These are phyloP conservation scores for Pelargonium cotyledonis DNA, from an alignment of 441 rosid species.

Conservation along the genomic window DNA sequence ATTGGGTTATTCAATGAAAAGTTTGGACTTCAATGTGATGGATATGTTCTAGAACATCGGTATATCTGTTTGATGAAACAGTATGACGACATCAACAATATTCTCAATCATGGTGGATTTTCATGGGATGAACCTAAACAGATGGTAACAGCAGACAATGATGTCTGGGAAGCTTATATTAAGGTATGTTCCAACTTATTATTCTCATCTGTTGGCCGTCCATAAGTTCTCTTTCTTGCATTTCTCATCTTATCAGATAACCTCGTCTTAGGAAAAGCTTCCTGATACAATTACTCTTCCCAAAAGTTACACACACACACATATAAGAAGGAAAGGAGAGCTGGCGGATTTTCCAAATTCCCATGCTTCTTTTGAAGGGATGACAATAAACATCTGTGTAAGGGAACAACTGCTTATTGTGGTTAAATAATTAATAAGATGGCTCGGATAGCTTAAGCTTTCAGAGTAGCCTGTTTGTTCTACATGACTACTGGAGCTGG, in stretches of 20 bases:
- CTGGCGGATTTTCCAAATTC: too few species aligned
- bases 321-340: too few species aligned
- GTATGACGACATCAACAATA: slow-evolving; percentile 44
- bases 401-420: too few species aligned
- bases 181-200: slow-evolving; percentile 36
- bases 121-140: slow-evolving; percentile 59
- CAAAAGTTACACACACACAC: too few species aligned
- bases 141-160: slow-evolving; percentile 45
- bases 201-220: background rate
- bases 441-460: background rate
- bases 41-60: slow-evolving; percentile 45
- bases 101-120: slow-evolving; percentile 50
- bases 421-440: too few species aligned
- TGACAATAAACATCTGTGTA: too few species aligned
- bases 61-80: slow-evolving; percentile 59
- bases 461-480: too few species aligned
- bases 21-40: slow-evolving; percentile 43
- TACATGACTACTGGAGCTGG: too few species aligned
- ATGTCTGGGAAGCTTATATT: slow-evolving; percentile 52
- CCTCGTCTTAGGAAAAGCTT: too few species aligned
- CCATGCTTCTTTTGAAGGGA: too few species aligned
- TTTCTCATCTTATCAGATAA: background rate
- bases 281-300: too few species aligned
- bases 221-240: too few species aligned
- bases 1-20: slow-evolving; percentile 47